Conservation (phyloP, 164 flowering plant species). For the Stephania japonica region DNA sequence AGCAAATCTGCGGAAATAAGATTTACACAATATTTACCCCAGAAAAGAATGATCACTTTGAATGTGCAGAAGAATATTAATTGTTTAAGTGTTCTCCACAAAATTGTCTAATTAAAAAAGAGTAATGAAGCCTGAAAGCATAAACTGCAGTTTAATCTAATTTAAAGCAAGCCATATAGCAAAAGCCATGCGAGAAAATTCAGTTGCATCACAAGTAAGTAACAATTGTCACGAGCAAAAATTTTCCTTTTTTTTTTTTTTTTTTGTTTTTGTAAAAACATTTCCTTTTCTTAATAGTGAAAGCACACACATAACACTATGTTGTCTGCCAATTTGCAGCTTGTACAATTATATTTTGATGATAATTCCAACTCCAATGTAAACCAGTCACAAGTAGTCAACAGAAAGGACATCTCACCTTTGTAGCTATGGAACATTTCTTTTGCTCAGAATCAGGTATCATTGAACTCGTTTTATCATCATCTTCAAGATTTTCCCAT, state of each 20-base stretch:
- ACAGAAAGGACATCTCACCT: constrained; percentile 7
- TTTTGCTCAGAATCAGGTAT: constrained; percentile 1
- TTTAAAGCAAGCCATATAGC: background rate
- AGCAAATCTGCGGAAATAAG: background rate
- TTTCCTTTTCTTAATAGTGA: too few species aligned
- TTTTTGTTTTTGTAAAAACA: too few species aligned
- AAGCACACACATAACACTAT: background rate
- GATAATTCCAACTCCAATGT: background rate
- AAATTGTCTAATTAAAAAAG: background rate
- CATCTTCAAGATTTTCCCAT: constrained; percentile 17
- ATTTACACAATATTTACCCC: background rate
- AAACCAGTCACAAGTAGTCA: background rate
- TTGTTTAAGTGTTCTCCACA: background rate
- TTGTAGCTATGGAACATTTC: constrained; percentile 2
- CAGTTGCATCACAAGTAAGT: background rate
- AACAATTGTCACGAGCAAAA: background rate
- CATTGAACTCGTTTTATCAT: background rate
- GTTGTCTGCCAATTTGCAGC: background rate
- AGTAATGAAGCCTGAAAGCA: background rate
- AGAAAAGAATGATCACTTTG: background rate
- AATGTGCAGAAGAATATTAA: background rate
- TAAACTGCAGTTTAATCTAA: background rate
- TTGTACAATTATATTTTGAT: background rate
- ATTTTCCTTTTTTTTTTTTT: background rate
- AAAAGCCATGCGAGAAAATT: background rate